Evolutionary conservation across 2,329 filamentous ascomycete genomes (phyloP), one percentile per base, ranked within the genome.

Genomic region (Xylaria sp.): DNA sequence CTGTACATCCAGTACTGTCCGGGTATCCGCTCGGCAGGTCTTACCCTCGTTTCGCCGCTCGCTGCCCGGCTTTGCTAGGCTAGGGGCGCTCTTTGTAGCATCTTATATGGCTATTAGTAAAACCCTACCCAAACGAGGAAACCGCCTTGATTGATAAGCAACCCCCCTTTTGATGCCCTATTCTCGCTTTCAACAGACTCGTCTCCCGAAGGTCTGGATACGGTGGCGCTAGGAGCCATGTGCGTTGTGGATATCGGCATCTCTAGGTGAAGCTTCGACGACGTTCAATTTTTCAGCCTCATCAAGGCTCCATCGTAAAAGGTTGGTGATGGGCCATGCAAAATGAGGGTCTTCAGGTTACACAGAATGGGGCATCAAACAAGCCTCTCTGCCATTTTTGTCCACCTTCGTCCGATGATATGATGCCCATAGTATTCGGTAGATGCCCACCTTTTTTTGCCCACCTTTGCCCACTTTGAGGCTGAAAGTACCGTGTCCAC

Each of bases 401-500:
- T 63, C 59, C 66, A 56, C 63, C 54, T 68, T 68, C 59, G 58
- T 63, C 66, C 55, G 64, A 61, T 67, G 67, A 64, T 61, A 51
- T 39, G 31, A 65, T 57, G 45, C 31, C 53, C 53, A 57, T 67
- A 68, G 65, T 60, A 69, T 69, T 69, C 63, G 62, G 49, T 31
- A 50, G 60, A 70, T 61, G 66, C 68, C 66, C 68, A 66, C 68
- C 66, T 70, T 64, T 57, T 57, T 56, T 69, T 62, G 61, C 61
- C 61, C 61, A 57, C 63, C 56, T 64, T 65, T 64, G 59, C 59
- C 59, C 59, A 13, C 59, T 68, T 73, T 63, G 69, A 72, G 69
- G 73, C 71, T 73, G 70, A 73, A 69, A 70, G 67, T 47, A 68
- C 68, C 67, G 71, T 73, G 73, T 67, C 73, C 73, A 75, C 73